Base-by-base conservation (phyloP, 306 rosid genomes). In the Cajanus cajan region DNA sequence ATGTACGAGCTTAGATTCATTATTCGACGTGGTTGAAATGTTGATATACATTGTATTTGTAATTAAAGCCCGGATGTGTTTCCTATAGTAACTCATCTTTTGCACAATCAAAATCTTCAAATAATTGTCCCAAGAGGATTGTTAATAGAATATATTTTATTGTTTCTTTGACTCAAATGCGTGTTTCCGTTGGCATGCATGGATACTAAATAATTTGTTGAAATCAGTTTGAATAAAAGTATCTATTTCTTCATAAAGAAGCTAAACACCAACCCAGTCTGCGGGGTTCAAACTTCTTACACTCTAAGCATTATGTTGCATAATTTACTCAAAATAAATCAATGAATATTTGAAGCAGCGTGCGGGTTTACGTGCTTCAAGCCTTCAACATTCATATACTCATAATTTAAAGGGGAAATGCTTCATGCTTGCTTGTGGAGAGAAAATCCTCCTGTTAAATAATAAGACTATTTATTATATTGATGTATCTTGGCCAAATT, bases 401-500 rank as follows among this genome's bases (percentile, higher is more conserved):
- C 24, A 57, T 21, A 19, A 13, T 47, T 71, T 45, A 50, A 7
- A 33, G 19, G 63, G 8, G 5, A 39, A 65, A 50, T 41, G n/a
- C 28, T 64, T 73, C 40, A 55, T 45, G 62, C 41, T 76, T 58
- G 12, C 24, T 48, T 37, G 21, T 25, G 36, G 12, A 40, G 33
- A 31, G 61, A 37, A 78, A 77, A 58, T 58, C 18, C 11, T 59
- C 36, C 15, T 73, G 22, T 68, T 67, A 69, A 79, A 85, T 75
- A 79, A 82, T 79, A 14, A 55, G 78, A 39, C 31, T 8, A 8
- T 43, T 18, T 8, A 8, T 43, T 18, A 39, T 76, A 47, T 71
- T 18, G 21, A 45, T 55, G 51, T 43, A 62, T 61, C 54, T 55
- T 68, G 81, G 52, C 70, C 52, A 82, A 79, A 75, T 78, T 77